phyloP scores from a whole-genome alignment of 2,329 filamentous ascomycete genomes.

The Allantophomopsis cytisporea region DNA sequence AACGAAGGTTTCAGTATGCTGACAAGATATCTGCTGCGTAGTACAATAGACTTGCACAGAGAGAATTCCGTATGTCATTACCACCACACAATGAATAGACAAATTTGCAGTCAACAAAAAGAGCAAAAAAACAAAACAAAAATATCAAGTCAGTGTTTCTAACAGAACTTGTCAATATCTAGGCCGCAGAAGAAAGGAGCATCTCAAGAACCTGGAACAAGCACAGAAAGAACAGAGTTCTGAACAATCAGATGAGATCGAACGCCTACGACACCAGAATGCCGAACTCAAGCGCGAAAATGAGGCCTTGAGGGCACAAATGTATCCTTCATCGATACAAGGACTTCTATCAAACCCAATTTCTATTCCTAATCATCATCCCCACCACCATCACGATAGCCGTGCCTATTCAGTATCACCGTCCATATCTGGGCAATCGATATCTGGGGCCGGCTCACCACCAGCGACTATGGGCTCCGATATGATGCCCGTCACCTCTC shows the following conservation, averaged over 20 bases:
- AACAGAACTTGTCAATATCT: conserved; percentile 5
- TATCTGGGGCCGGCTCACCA: conserved; percentile 16
- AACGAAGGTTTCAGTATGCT: conserved; percentile 1
- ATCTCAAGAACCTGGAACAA: conserved; percentile 26
- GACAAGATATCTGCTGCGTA: conserved; percentile 2
- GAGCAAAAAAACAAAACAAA: too few relatives aligned
- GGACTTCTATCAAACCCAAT: conserved; percentile 14
- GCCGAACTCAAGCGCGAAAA: conserved; percentile 25
- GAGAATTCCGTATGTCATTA: conserved; percentile 25
- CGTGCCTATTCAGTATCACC: conserved; percentile 19
- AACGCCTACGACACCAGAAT: conserved; percentile 24
- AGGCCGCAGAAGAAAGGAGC: conserved; percentile 28
- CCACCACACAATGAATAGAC: too few relatives aligned
- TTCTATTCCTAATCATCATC: conserved; percentile 5
- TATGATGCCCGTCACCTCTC: conserved; percentile 17
- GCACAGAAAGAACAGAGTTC: conserved; percentile 23
- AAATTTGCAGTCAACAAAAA: too few relatives aligned
- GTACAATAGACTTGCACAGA: conserved; percentile 27
- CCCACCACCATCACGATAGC: conserved; percentile 5
- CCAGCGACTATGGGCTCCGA: conserved; percentile 15
- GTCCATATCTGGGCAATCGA: conserved; percentile 16
- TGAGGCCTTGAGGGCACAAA: conserved; percentile 20
- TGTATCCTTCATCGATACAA: conserved; percentile 19
- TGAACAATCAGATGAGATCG: conserved; percentile 25
- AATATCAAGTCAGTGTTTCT: too few relatives aligned